phyloP scores from a whole-genome alignment of 306 rosid genomes.

The Malus orientalis region DNA sequence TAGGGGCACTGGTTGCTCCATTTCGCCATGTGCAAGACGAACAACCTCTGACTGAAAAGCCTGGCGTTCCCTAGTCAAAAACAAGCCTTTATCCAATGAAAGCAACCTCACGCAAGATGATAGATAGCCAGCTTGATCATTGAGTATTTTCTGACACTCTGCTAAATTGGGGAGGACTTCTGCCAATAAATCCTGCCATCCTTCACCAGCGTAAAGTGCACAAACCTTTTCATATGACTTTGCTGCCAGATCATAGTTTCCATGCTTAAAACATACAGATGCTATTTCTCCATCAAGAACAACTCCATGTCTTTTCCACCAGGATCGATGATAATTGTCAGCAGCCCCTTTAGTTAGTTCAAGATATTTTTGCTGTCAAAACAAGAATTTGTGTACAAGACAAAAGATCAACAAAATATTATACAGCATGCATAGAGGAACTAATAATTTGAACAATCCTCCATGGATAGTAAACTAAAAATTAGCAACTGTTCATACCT shows the following conservation, averaged over 20 bases:
- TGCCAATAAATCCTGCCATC: slow-evolving; percentile 93
- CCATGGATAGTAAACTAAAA: not conserved
- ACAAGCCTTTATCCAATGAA: slow-evolving; percentile 85
- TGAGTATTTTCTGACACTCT: slow-evolving; percentile 82
- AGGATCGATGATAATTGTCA: slow-evolving; percentile 80
- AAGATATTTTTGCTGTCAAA: slow-evolving; percentile 78
- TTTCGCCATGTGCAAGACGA: slow-evolving; percentile 87
- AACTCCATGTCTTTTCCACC: slow-evolving; percentile 99
- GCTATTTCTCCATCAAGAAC: slow-evolving; percentile 99
- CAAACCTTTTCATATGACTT: slow-evolving; percentile 98
- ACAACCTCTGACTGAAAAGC: slow-evolving; percentile 83
- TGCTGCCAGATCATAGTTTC: slow-evolving; percentile 90
- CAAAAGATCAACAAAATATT: not conserved
- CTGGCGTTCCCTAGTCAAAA: slow-evolving; percentile 79
- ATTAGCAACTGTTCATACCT: slow-evolving; percentile 44
- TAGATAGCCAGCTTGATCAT: slow-evolving; percentile 96
- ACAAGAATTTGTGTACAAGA: slow-evolving; percentile 4
- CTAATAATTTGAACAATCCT: not conserved
- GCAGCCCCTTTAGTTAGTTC: slow-evolving; percentile 96
- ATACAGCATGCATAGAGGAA: not conserved
- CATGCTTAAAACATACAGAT: slow-evolving; percentile 67
- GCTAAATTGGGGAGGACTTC: slow-evolving; percentile 95
- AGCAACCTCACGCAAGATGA: slow-evolving; percentile 94
- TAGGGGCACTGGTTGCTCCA: slow-evolving; percentile 91
- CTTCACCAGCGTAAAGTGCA: slow-evolving; percentile 89